phyloP scores from a whole-genome alignment of 2,329 filamentous ascomycete species.

The Exutisphaerella laricina region DNA sequence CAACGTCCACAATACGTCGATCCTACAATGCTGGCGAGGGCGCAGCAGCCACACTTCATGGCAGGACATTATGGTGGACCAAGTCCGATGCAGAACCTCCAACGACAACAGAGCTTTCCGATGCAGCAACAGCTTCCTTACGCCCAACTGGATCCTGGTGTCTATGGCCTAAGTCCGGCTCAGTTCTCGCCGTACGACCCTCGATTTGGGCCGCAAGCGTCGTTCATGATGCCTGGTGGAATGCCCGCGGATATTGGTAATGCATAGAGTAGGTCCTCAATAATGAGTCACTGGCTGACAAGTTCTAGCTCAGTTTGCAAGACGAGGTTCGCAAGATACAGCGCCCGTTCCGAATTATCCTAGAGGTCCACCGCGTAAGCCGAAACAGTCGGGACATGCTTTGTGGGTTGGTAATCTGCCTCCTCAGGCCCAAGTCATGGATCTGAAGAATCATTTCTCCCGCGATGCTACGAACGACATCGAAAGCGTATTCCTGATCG shows the following conservation, averaged over 20 bases:
- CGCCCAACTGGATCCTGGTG: slow-evolving; percentile 24
- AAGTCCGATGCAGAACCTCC: slow-evolving; percentile 12
- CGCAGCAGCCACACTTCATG: slow-evolving; percentile 22
- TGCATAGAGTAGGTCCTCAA: neutral
- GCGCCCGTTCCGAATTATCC: slow-evolving; percentile 37
- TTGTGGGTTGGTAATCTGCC: slow-evolving; percentile 96
- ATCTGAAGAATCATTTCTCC: slow-evolving; percentile 86
- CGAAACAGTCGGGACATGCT: slow-evolving; percentile 71
- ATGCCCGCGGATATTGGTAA: slow-evolving; percentile 18
- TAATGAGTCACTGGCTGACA: slow-evolving; percentile 3
- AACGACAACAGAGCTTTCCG: slow-evolving; percentile 14
- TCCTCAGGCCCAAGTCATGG: slow-evolving; percentile 72
- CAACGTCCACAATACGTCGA: slow-evolving; percentile 19
- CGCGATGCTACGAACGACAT: slow-evolving; percentile 67
- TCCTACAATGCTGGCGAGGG: slow-evolving; percentile 16
- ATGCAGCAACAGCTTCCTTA: slow-evolving; percentile 21
- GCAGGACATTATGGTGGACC: slow-evolving; percentile 18
- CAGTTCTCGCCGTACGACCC: slow-evolving; percentile 24
- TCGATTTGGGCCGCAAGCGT: slow-evolving; percentile 18
- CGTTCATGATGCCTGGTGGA: slow-evolving; percentile 16
- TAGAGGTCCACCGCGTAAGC: slow-evolving; percentile 61
- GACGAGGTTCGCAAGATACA: slow-evolving; percentile 20
- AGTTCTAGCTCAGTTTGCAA: slow-evolving; percentile 19
- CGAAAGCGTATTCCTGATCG: slow-evolving; percentile 87
- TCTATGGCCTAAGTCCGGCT: slow-evolving; percentile 19